Base-by-base conservation (phyloP, 331 rosid genomes). In the Saraca asoca region DNA sequence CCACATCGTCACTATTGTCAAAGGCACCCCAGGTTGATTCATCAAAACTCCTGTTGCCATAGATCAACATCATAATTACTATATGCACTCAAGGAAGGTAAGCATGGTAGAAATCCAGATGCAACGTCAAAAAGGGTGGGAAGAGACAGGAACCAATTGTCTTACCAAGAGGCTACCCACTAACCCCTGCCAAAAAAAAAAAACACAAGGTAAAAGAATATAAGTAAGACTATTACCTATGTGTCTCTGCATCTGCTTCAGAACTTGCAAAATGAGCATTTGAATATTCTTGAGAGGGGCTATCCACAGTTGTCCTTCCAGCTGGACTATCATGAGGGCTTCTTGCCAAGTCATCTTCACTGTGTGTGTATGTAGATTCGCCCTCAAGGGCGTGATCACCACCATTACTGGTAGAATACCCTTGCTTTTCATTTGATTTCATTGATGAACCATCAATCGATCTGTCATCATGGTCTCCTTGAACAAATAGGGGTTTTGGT, bases 21-120 rank as follows among this genome's bases (percentile, higher is more conserved):
- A 87, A 93, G 69, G 85, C 85, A 61, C 98, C 91, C 98, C 96
- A 93, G 48, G 91, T 65, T 2, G 97, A 81, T 56, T 93, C 96
- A 74, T 90, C 93, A 73, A 90, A 93, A 72, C 85, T 75, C 75
- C 95, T 90, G 91, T 19, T 51, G 59, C 34, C 77, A 57, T 19
- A 71, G 59, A 71, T 61, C 60, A 62, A 41, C 57, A 71, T 75
- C 69, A 75, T 43, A 62, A n/a, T 63, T 48, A 81, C 52, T 46
- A 79, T 18, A 66, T 64, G 69, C 60, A 19, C 29, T 51, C 58
- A 18, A 76, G 7, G 16, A 55, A 68, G 58, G 58, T 53, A 71
- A 9, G 39, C 33, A 66, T 39, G 15, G 12, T 5, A 35, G 52
- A 55, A 58, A 46, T 48, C 15, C 50, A 8, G 13, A 31, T 12